Conservation (phyloP, 2,329 filamentous ascomycete species). For the Penicillium concentricum region DNA sequence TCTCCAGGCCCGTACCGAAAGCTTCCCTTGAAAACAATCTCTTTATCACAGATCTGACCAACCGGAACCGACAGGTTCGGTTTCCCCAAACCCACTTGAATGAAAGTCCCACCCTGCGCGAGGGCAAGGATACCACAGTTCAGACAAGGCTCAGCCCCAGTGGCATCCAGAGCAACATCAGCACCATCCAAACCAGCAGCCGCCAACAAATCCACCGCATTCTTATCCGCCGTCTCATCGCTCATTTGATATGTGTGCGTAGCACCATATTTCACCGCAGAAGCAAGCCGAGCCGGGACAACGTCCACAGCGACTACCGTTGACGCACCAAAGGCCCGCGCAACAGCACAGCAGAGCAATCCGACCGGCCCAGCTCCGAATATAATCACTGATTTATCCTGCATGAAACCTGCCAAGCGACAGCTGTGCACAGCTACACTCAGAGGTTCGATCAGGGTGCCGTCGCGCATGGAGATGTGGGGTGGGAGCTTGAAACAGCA, state of each 20-base stretch:
- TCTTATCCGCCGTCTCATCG: conserved; percentile 62
- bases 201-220: conserved; percentile 64
- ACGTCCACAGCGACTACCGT: conserved; percentile 82
- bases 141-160: conserved; percentile 71
- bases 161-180: conserved; percentile 74
- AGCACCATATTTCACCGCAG: conserved; percentile 66
- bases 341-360: conserved; percentile 78
- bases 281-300: conserved; percentile 60
- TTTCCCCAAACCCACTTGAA: conserved; percentile 84
- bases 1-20: conserved; percentile 86
- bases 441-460: conserved; percentile 81
- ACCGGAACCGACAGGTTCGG: conserved; percentile 64
- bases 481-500: conserved; percentile 82
- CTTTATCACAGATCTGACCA: conserved; percentile 82
- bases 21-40: conserved; percentile 76
- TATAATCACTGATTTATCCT: conserved; percentile 73
- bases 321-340: conserved; percentile 72
- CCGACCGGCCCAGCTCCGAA: conserved; percentile 85
- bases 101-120: conserved; percentile 67
- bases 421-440: conserved; percentile 80
- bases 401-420: conserved; percentile 66
- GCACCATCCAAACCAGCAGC: conserved; percentile 62
- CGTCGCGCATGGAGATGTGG: conserved; percentile 65
- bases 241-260: conserved; percentile 57
- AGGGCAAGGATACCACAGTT: conserved; percentile 68